Conservation (phyloP, 371 early-diverging fungal species). For the Circinella umbellata region DNA sequence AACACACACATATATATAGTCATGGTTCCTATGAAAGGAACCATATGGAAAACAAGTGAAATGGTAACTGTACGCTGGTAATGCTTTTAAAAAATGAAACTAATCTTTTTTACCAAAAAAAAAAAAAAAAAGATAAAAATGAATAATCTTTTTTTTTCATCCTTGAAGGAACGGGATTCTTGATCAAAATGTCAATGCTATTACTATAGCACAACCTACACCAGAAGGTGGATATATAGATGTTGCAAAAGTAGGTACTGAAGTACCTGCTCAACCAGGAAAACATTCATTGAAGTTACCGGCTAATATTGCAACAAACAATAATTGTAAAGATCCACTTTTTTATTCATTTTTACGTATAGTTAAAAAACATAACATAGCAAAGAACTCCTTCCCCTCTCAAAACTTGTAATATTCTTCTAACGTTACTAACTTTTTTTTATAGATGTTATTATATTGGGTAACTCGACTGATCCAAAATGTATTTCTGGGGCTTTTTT, state of each 20-base stretch:
- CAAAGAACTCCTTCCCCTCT: too few relatives aligned
- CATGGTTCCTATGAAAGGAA: conserved; percentile 19
- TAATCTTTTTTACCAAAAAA: neutral
- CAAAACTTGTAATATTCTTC: too few relatives aligned
- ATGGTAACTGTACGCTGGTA: conserved; percentile 14
- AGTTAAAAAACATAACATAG: too few relatives aligned
- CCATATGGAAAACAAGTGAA: conserved; percentile 17
- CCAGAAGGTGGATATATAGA: neutral
- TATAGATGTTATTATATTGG: conserved; percentile 3
- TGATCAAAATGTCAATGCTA: neutral
- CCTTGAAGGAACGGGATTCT: conserved; percentile 4
- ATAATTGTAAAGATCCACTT: neutral
- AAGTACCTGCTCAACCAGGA: conserved; percentile 6
- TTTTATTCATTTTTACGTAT: too few relatives aligned
- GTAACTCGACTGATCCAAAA: neutral
- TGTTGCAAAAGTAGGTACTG: conserved; percentile 12
- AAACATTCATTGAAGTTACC: conserved; percentile 12
- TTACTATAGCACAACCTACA: conserved; percentile 6
- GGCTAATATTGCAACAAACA: conserved; percentile 7
- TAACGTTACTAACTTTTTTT: neutral
- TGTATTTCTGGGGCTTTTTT: conserved; percentile 9
- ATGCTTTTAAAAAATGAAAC: neutral
- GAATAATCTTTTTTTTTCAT: neutral
- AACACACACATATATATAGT: conserved; percentile 9
- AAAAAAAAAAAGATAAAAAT: neutral